Base-by-base conservation (phyloP, 345 rosid genomes). In the Microcos paniculata region DNA sequence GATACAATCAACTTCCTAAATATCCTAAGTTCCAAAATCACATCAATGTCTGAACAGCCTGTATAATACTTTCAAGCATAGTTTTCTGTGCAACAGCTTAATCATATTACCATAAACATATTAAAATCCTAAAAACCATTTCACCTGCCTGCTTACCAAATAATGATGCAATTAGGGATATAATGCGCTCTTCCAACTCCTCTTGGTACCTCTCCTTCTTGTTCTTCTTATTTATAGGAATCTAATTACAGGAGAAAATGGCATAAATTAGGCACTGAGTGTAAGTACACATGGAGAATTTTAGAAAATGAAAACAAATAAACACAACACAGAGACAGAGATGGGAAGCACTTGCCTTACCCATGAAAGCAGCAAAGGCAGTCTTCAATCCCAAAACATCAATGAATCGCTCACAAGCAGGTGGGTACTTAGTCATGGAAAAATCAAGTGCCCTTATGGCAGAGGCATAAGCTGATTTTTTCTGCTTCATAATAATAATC, bases 401-500 rank as follows among this genome's bases (percentile, higher is more conserved):
- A 7, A 95, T 92, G 66, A 95, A 95, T 79, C 99, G 91, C 80
- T 95, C 99, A 49, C 97, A 95, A 0, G 98, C 97, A 38, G 99
- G 99, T 2, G 99, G 98, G 62, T 91, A 93, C 65, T 93, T 93
- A 23, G 99, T 95, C 98, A 95, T 93, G 18, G 98, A 92, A 72
- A 95, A 95, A 85, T 95, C 98, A 43, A 95, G 91, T 49, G 94
- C 99, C 49, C 96, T 87, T 40, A 95, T 87, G 0, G 99, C 99
- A 28, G 99, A 95, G 14, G 91, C 90, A 78, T 95, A 95, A 77
- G 99, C 98, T 28, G 86, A 93, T 77, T 93, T 95, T 90, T 91
- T 95, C 92, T 95, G 99, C 85, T 95, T 95, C 97, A 91, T 95
- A 19, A 95, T 93, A 53, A 95, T 95, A 78, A 95, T 93, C 99